Evolutionary conservation across 495 filamentous ascomycete species (phyloP), one percentile per base, ranked within the genome.

Genomic region (Xylaria nigripes): DNA sequence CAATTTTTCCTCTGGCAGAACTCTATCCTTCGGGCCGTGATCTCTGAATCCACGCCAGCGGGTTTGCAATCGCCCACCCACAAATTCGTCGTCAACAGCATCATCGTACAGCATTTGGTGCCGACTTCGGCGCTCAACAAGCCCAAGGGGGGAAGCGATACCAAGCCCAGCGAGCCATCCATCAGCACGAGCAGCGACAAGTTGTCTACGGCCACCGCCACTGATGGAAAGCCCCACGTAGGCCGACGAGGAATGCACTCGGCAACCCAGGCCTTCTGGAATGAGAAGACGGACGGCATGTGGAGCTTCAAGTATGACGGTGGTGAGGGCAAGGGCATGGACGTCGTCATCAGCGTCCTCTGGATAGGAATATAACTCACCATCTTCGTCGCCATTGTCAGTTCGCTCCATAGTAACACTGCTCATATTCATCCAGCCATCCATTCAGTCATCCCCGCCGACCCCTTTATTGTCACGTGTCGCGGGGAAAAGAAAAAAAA

Each of bases 71-170:
- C 50, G 43, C 77, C 74, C 52, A 68, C 79, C 21, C 94, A 84
- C 78, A 96, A 96, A 70, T 98, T 88, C 71, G 85, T 87, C 55
- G 89, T 95, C 68, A 96, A 94, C 78, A 94, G 88, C 77, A 97
- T 90, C 59, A 96, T 97, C 66, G 93, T 98, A 55, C 93, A 98
- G 69, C 92, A 98, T 66, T 74, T 85, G 13, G 70, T 81, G 45
- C 71, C 80, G 51, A 77, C 76, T 19, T 71, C 77, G 49, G 68
- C 74, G 51, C 68, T 77, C 16, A 80, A 78, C 70, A 78, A 78
- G 70, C 56, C 75, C 43, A 72, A 70, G 32, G 71, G 68, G 48
- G 64, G 64, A 10, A 68, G 61, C 55, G 67, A 70, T 38, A 60
- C 65, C 19, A 67, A 62, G 48, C 51, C 60, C 48, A 59, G 62